phyloP scores from a whole-genome alignment of 257 asterid genomes.

The Eucommia ulmoides region DNA sequence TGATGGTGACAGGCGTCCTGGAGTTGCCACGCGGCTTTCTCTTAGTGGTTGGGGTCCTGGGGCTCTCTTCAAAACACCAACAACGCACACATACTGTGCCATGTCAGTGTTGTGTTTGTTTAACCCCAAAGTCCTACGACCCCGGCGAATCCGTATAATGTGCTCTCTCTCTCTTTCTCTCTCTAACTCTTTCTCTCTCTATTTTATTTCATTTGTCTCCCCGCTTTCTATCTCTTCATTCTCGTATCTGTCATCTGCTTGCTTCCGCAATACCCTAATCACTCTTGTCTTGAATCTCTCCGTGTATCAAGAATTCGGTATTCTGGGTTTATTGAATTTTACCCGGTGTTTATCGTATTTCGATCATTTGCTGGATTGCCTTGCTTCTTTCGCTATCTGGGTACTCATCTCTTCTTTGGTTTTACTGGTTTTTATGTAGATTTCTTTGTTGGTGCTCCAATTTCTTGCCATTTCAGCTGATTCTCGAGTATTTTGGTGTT shows the following conservation, averaged over 20 bases:
- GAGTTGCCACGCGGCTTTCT: slow-evolving; percentile 44
- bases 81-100: slow-evolving; percentile 19
- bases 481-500: slow-evolving; percentile 21
- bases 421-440: not conserved
- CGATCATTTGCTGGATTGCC: slow-evolving; percentile 37
- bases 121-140: slow-evolving; percentile 39
- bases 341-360: slow-evolving; percentile 14
- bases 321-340: slow-evolving; percentile 17
- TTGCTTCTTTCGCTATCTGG: slow-evolving; percentile 23
- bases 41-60: slow-evolving; percentile 40
- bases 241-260: slow-evolving; percentile 32
- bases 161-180: slow-evolving; percentile 25
- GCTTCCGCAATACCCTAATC: slow-evolving; percentile 35
- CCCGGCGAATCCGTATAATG: slow-evolving; percentile 57
- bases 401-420: slow-evolving; percentile 9
- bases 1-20: slow-evolving; percentile 36
- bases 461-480: slow-evolving; percentile 31
- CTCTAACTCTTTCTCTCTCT: slow-evolving; percentile 18
- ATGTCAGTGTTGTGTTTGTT: slow-evolving; percentile 39
- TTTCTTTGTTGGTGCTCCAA: not conserved
- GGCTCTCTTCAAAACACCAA: slow-evolving; percentile 28
- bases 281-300: slow-evolving; percentile 18
- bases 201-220: slow-evolving; percentile 29
- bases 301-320: slow-evolving; percentile 1
- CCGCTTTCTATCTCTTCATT: slow-evolving; percentile 40